Conservation (phyloP, 1,139 yeast genomes). For the Kodamaea arcana region DNA sequence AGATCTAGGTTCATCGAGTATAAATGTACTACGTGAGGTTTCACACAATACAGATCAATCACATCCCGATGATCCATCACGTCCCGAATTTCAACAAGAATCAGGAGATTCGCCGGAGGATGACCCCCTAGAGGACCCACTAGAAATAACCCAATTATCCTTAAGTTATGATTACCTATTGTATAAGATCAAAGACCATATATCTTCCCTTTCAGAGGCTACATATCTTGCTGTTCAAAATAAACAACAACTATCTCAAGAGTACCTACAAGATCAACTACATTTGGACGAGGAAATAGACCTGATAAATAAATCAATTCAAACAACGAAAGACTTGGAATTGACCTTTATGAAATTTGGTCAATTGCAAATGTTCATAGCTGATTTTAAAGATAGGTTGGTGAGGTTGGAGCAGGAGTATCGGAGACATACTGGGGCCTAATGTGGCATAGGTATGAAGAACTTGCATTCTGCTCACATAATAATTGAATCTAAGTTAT, state of each 20-base stretch:
- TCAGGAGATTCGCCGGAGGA: no score
- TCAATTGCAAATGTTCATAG: constrained; percentile 52
- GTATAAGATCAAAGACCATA: constrained; percentile 54
- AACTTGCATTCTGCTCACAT: no score
- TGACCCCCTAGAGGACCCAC: constrained; percentile 47
- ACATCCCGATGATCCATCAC: no score
- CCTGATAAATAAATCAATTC: constrained; percentile 38
- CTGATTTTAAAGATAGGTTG: constrained; percentile 33
- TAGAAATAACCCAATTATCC: constrained; percentile 56
- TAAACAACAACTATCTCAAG: constrained; percentile 28
- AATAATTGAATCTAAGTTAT: no score
- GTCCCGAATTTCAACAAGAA: no score
- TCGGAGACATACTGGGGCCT: no score
- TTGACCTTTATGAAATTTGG: constrained; percentile 62
- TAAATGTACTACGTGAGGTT: no score
- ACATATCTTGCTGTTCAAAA: constrained; percentile 29
- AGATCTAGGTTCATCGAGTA: no score
- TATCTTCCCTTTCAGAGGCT: constrained; percentile 35
- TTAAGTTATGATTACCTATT: constrained; percentile 60
- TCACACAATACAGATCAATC: no score
- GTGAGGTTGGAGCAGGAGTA: constrained; percentile 18
- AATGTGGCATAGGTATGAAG: no score
- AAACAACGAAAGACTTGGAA: constrained; percentile 54
- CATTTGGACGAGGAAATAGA: constrained; percentile 40
- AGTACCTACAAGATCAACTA: constrained; percentile 34